phyloP scores from a whole-genome alignment of 1,139 yeast species.

The Blastobotrys illinoisensis region DNA sequence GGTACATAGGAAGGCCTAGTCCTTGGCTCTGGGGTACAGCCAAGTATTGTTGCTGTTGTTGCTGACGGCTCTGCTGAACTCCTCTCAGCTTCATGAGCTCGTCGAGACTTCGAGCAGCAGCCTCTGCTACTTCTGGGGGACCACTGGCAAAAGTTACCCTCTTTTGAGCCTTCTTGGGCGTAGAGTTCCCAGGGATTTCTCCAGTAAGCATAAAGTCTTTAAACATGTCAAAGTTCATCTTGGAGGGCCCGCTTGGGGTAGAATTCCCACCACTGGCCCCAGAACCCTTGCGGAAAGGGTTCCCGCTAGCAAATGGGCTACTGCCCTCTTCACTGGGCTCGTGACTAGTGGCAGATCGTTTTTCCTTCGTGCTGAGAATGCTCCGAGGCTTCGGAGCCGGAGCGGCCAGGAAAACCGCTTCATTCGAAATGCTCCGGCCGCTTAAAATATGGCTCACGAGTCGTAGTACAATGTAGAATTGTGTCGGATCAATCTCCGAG shows the following conservation, averaged over 20 bases:
- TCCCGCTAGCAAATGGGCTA: constrained; percentile 15
- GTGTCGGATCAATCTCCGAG: constrained; percentile 32
- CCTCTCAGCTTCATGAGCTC: constrained; percentile 34
- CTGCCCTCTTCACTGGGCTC: not conserved
- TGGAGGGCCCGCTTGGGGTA: not conserved
- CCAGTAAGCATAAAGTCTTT: constrained; percentile 35
- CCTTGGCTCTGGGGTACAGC: not conserved
- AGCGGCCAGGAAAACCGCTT: constrained; percentile 24
- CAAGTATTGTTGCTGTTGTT: not conserved
- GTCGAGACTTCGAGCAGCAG: constrained; percentile 37
- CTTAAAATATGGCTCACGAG: constrained; percentile 35
- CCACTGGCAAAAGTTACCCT: constrained; percentile 35
- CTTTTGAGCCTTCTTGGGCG: constrained; percentile 20
- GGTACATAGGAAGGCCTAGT: not conserved
- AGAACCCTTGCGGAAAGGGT: constrained; percentile 27
- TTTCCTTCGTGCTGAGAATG: constrained; percentile 31
- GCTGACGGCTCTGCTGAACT: constrained; percentile 3
- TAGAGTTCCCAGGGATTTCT: constrained; percentile 19
- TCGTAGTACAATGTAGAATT: constrained; percentile 38
- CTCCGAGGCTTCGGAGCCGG: constrained; percentile 36
- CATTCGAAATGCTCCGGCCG: constrained; percentile 21
- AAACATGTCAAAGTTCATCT: constrained; percentile 34
- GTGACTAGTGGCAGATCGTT: constrained; percentile 15
- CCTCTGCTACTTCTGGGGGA: constrained; percentile 38
- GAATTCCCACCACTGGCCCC: not conserved